phyloP scores from a whole-genome alignment of 768 basidiomycete genomes.

The Trametes cubensis region DNA sequence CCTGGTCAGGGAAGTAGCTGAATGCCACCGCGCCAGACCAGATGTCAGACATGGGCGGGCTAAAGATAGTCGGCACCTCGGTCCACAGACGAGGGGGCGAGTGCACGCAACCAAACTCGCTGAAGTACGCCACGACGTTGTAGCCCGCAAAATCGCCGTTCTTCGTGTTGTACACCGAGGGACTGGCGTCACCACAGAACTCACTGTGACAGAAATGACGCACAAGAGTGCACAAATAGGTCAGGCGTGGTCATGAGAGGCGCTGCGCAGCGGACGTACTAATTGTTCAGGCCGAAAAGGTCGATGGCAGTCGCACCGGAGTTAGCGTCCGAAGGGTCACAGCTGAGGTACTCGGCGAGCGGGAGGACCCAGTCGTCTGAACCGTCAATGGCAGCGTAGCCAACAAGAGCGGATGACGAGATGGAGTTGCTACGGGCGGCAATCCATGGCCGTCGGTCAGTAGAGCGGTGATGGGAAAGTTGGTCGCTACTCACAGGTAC shows the following conservation, averaged over 20 bases:
- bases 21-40: conserved; percentile 92
- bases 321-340: conserved; percentile 58
- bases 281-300: conserved; percentile 85
- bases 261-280: conserved; percentile 51
- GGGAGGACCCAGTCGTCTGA: conserved; percentile 59
- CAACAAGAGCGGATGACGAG: conserved; percentile 67
- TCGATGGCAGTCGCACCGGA: conserved; percentile 72
- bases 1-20: conserved; percentile 85
- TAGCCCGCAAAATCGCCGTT: conserved; percentile 60
- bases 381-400: conserved; percentile 86
- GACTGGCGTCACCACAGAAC: conserved; percentile 76
- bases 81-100: conserved; percentile 73
- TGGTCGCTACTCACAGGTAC: conserved; percentile 63
- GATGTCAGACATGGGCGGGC: conserved; percentile 68
- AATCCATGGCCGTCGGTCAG: conserved; percentile 7
- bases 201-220: conserved; percentile 48
- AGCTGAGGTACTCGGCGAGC: conserved; percentile 79
- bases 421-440: conserved; percentile 55
- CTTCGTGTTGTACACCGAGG: conserved; percentile 56
- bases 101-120: conserved; percentile 80
- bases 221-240: background rate
- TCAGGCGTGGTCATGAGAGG: background rate
- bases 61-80: conserved; percentile 74
- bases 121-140: conserved; percentile 87
- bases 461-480: background rate